Conservation (phyloP, 495 filamentous ascomycete species). For the Cercophora samala region DNA sequence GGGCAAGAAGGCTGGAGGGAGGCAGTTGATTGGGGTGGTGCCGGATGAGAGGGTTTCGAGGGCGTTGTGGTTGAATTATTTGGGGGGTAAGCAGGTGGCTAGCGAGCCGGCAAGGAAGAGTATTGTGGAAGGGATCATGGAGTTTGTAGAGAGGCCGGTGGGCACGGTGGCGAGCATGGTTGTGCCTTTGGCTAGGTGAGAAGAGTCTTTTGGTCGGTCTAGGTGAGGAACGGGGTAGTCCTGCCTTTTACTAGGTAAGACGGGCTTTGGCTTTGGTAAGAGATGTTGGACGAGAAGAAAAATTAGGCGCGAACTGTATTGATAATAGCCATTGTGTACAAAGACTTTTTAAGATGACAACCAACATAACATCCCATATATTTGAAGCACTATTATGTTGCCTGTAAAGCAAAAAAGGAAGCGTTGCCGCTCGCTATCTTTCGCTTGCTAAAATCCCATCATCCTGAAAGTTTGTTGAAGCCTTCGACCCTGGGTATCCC, state of each 20-base stretch:
- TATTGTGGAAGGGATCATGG: slow-evolving; percentile 83
- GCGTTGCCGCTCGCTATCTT: not conserved
- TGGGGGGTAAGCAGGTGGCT: slow-evolving; percentile 82
- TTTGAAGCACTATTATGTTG: not conserved
- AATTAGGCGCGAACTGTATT: not conserved
- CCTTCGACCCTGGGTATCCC: not conserved
- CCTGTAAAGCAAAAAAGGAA: not conserved
- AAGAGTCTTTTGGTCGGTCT: not conserved
- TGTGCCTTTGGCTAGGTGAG: slow-evolving; percentile 14
- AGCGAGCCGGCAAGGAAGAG: slow-evolving; percentile 76
- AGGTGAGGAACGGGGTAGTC: not conserved
- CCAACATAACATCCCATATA: not conserved
- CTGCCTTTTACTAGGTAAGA: not conserved
- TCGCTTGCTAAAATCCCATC: slow-evolving; percentile 1
- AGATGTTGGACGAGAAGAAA: not conserved
- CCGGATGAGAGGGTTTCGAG: slow-evolving; percentile 75
- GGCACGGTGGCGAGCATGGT: slow-evolving; percentile 80
- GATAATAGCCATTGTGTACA: not conserved
- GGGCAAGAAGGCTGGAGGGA: slow-evolving; percentile 40
- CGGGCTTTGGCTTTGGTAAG: not conserved
- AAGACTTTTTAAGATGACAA: not conserved
- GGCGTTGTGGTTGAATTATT: slow-evolving; percentile 83
- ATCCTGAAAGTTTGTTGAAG: slow-evolving; percentile 3
- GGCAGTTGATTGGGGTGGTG: slow-evolving; percentile 60
- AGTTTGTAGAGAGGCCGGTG: slow-evolving; percentile 81